A percentile compares a stretch with the other conserved stretches of the same genome.
Conservation (phyloP, 805 yeast species). For the Wickerhamomyces chambardii region DNA sequence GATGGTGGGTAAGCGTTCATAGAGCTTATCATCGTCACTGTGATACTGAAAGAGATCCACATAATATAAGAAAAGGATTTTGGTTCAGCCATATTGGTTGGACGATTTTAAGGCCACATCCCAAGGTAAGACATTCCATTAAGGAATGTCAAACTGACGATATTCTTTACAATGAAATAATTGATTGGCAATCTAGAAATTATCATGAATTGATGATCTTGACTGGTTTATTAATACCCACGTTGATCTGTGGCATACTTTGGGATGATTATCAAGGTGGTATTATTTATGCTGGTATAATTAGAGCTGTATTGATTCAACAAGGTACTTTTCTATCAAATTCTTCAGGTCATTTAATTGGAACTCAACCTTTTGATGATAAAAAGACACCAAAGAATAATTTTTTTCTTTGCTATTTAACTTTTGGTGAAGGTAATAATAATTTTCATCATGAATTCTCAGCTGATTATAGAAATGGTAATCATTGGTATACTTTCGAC, state of each 20-base stretch:
- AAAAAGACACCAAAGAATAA: constrained; percentile 68
- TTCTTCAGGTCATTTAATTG: constrained; percentile 75
- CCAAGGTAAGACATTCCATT: constrained; percentile 34
- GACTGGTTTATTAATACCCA: constrained; percentile 55
- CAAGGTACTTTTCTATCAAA: constrained; percentile 73
- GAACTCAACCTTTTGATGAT: constrained; percentile 67
- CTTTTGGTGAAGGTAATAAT: constrained; percentile 88
- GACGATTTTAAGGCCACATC: constrained; percentile 63
- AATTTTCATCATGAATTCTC: constrained; percentile 96
- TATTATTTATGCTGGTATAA: constrained; percentile 65
- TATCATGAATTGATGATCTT: constrained; percentile 39
- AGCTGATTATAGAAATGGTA: constrained; percentile 74
- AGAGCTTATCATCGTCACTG: constrained; percentile 86
- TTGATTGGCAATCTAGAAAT: constrained; percentile 65
- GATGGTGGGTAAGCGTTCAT: constrained; percentile 79
- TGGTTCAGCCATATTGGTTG: constrained; percentile 85
- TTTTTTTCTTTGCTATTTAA: constrained; percentile 48
- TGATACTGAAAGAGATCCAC: constrained; percentile 87
- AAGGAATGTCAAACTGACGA: constrained; percentile 45
- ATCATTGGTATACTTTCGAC: constrained; percentile 68
- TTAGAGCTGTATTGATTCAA: constrained; percentile 66
- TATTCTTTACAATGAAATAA: constrained; percentile 46
- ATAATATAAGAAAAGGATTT: constrained; percentile 73
- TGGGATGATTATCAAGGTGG: constrained; percentile 81
- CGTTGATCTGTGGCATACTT: constrained; percentile 48